phyloP scores from a whole-genome alignment of 2,329 filamentous ascomycete genomes.

The Fusarium sp. region DNA sequence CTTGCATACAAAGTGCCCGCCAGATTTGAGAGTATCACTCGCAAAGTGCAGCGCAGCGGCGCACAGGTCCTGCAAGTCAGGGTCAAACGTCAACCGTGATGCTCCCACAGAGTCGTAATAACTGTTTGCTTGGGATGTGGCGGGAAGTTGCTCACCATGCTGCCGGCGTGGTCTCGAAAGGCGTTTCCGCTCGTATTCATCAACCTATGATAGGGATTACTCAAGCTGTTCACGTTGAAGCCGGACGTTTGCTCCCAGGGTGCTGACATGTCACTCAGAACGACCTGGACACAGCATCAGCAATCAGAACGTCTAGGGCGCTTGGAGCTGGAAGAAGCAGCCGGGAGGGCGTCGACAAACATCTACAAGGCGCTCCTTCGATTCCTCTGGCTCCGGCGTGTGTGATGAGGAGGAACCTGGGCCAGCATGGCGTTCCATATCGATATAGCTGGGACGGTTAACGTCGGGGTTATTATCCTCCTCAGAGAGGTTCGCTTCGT shows the following conservation, averaged over 20 bases:
- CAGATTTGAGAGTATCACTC: conserved; percentile 84
- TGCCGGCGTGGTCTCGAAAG: conserved; percentile 91
- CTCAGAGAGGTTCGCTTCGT: conserved; percentile 28
- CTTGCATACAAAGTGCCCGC: conserved; percentile 96
- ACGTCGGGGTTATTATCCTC: conserved; percentile 48
- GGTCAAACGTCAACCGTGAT: conserved; percentile 2
- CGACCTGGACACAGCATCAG: conserved; percentile 68
- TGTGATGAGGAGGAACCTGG: conserved; percentile 8
- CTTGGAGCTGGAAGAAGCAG: neutral
- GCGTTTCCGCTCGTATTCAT: conserved; percentile 96
- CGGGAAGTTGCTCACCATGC: conserved; percentile 80
- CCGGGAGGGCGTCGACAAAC: conserved; percentile 56
- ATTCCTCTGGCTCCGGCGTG: conserved; percentile 26
- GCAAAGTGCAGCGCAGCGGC: conserved; percentile 87
- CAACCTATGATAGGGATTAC: conserved; percentile 97
- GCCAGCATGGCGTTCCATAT: conserved; percentile 68
- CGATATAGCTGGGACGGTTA: conserved; percentile 74
- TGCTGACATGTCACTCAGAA: conserved; percentile 99
- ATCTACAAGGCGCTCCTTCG: conserved; percentile 75
- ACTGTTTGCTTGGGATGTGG: neutral
- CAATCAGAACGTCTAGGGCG: neutral
- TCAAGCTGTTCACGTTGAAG: conserved; percentile 90
- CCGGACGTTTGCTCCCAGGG: conserved; percentile 89
- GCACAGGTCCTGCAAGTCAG: conserved; percentile 82
- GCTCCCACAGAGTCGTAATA: too few species aligned